Percentiles rank a stretch among this genome's conserved stretches.
phyloP scores from a whole-genome alignment of 2,329 filamentous ascomycete genomes.

The Lachnellula arida region DNA sequence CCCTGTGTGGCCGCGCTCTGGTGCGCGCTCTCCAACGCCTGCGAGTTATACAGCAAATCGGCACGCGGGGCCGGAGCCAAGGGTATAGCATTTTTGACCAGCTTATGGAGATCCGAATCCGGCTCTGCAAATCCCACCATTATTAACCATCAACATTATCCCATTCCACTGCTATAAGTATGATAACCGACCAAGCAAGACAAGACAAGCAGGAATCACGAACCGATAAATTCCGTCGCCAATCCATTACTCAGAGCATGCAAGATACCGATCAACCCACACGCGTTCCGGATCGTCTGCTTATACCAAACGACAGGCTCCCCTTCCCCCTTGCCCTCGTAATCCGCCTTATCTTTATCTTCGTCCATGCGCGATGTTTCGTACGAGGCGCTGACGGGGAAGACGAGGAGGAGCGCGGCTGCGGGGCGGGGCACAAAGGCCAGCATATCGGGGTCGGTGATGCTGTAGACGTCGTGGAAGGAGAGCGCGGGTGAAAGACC shows the following conservation, averaged over 20 bases:
- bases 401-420: constrained; percentile 84
- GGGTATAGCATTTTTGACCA: constrained; percentile 66
- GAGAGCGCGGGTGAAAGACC: constrained; percentile 73
- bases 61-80: constrained; percentile 64
- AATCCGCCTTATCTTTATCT: constrained; percentile 59
- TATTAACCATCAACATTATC: neutral
- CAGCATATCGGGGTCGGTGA: constrained; percentile 80
- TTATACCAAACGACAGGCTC: constrained; percentile 91
- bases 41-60: constrained; percentile 69
- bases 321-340: constrained; percentile 59
- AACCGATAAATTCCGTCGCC: constrained; percentile 62
- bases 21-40: constrained; percentile 73
- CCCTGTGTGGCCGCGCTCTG: constrained; percentile 70
- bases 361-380: constrained; percentile 71
- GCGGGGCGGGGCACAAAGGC: constrained; percentile 84
- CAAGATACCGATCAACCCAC: constrained; percentile 82
- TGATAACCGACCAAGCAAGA: too few species aligned
- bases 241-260: constrained; percentile 78
- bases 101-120: constrained; percentile 44
- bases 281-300: constrained; percentile 92
- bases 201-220: constrained; percentile 50
- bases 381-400: constrained; percentile 77
- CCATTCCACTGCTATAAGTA: too few species aligned
- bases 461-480: constrained; percentile 88
- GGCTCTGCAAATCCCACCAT: constrained; percentile 26